phyloP scores from a whole-genome alignment of 257 asterid species.

The Asclepias syriaca region DNA sequence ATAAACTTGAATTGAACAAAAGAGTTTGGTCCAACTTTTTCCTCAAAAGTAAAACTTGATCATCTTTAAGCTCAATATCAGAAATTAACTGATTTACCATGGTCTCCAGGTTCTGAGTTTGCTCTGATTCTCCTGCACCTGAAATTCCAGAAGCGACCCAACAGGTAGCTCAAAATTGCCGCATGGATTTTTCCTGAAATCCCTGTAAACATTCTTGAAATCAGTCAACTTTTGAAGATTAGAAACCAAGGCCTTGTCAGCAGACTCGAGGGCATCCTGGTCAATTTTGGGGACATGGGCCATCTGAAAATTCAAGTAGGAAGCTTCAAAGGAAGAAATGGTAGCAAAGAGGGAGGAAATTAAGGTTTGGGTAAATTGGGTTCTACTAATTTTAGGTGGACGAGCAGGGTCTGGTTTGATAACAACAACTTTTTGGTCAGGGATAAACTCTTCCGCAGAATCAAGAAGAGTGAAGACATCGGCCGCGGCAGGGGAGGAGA shows the following conservation, averaged over 20 bases:
- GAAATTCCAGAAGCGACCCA: constrained; percentile 65
- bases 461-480: constrained; percentile 61
- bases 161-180: constrained; percentile 48
- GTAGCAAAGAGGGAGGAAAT: constrained; percentile 64
- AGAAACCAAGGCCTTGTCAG: constrained; percentile 65
- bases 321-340: constrained; percentile 81
- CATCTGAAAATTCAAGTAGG: constrained; percentile 80
- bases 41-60: constrained; percentile 60
- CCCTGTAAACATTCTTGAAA: constrained; percentile 49
- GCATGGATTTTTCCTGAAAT: constrained; percentile 30
- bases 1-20: constrained; percentile 31
- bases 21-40: constrained; percentile 45
- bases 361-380: constrained; percentile 38
- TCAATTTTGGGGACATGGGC: constrained; percentile 84
- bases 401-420: constrained; percentile 62
- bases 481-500: constrained; percentile 23
- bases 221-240: constrained; percentile 64
- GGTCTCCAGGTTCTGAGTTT: constrained; percentile 91
- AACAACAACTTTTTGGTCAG: constrained; percentile 85
- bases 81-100: constrained; percentile 71
- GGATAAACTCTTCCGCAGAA: constrained; percentile 82
- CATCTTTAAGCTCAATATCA: constrained; percentile 76
- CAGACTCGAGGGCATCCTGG: constrained; percentile 50
- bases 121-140: constrained; percentile 99
- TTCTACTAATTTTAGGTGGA: constrained; percentile 14